Base-by-base conservation (phyloP, 2,329 filamentous ascomycete genomes). In the Nectriaceae sp. region DNA sequence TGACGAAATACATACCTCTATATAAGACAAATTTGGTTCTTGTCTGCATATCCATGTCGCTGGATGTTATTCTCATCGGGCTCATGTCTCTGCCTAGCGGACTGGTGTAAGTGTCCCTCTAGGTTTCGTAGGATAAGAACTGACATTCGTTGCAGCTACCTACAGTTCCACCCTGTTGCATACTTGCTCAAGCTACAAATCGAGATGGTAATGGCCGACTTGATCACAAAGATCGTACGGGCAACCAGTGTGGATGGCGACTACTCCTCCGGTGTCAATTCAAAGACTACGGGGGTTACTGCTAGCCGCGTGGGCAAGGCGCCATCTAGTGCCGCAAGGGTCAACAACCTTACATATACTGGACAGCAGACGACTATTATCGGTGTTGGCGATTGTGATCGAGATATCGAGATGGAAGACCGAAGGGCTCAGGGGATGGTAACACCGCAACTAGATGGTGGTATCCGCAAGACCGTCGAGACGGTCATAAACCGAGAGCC, bases 151-250 rank as follows among this genome's bases (percentile, higher is more conserved):
- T 1, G 0, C 4, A 67, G 64, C 0, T 67, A 63, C 6, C 46
- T 67, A 0, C 61, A 61, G 0, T 68, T 68, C n/a, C 73, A 77
- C n/a, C 74, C 75, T 0, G 62, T 78, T 1, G 73, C 72, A 6
- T 78, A 76, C 49, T 64, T 76, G 0, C 63, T 77, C 11, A 78
- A 78, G 42, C 65, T 78, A 6, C 72, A 77, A 40, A 77, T 78
- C 46, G 75, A 78, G 47, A 75, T 78, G 70, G 69, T 67, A 15
- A 78, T 78, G 73, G 73, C 76, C 41, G 72, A 74, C 21, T 68
- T 78, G 4, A 77, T 78, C 50, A 70, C 59, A 3, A 73, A 70
- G 24, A 59, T 67, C 3, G 55, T 66, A 1, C 49, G 47, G 45
- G 47, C 0, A 21, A 36, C 4, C 38, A 29, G 48, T 3, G 45